These are phyloP conservation scores for Quercus mongolica DNA, from an alignment of 306 rosid genomes.

Conservation along the genomic window DNA sequence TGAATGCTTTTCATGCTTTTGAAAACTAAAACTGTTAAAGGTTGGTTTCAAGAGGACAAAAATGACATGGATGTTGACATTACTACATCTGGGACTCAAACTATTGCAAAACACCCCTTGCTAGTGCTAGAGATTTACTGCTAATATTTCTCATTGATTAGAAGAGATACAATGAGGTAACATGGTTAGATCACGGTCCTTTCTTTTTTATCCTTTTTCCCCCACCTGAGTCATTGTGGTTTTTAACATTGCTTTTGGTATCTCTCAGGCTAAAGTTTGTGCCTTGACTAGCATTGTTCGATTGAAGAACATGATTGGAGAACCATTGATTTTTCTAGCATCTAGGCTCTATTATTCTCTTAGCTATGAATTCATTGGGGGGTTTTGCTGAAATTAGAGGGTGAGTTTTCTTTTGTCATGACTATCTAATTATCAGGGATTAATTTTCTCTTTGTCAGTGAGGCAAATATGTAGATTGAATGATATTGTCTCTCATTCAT, in stretches of 20 bases:
- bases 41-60: conserved; percentile 54
- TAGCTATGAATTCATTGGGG: conserved; percentile 80
- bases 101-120: conserved; percentile 54
- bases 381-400: conserved; percentile 92
- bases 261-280: conserved; percentile 75
- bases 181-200: background rate
- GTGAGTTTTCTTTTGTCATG: conserved; percentile 37
- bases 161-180: conserved; percentile 79
- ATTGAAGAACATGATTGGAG: conserved; percentile 78
- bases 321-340: conserved; percentile 80
- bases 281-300: conserved; percentile 80
- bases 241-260: background rate
- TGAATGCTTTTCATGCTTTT: background rate
- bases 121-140: conserved; percentile 84
- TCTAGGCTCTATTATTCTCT: conserved; percentile 84
- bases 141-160: conserved; percentile 88
- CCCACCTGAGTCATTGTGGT: background rate
- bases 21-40: background rate
- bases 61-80: conserved; percentile 91
- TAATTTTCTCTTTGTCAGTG: background rate
- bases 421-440: background rate
- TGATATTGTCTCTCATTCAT: background rate
- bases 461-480: background rate
- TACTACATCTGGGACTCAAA: conserved; percentile 64
- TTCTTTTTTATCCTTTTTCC: background rate